Base-by-base conservation (phyloP, 257 asterid species). In the Primulina tabacum region DNA sequence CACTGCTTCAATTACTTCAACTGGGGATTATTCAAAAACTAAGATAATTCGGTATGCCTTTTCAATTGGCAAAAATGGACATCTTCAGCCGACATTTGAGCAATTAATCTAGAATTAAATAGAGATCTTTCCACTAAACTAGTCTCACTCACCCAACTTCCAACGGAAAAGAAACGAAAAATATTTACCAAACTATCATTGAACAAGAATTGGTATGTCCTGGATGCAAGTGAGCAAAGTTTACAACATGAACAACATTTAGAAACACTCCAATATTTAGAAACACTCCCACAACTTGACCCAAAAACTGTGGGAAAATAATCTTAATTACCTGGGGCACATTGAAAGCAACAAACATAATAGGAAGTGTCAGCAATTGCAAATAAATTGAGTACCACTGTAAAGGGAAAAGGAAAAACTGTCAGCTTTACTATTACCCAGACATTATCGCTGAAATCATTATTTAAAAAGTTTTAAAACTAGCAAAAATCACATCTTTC, bases 371-470 rank as follows among this genome's bases (percentile, higher is more conserved):
- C 83, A 92, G 64, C 79, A 88, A 37, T 76, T 78, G 84, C 89
- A 92, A 79, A 84, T 84, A 92, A 33, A 32, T 66, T 80, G 64
- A 79, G 91, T 87, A 92, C 71, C 75, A 69, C 97, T 92, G 85
- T 52, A 75, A 73, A 64, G 70, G 73, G 38, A 57, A 56, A 60
- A 70, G 34, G 65, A 65, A 57, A 55, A 50, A 60, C 65, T 40
- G 57, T 78, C 55, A 78, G 82, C 43, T 29, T 65, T 21, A 20
- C n/a, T 50, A 40, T 24, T 21, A 47, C 59, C 17, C 20, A 35
- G 34, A n/a, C 38, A 37, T 5, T 1, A 59, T 70, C 30, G 17
- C 17, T 32, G 58, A 18, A 64, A 65, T 63, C 30, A 26, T 8
- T 34, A n/a, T 18, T 18, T 7, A 18, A 12, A 30, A 32, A 14